A percentile compares a stretch with the other conserved stretches of the same genome.
Conservation (phyloP, 257 asterid species). For the Linaria vulgaris region DNA sequence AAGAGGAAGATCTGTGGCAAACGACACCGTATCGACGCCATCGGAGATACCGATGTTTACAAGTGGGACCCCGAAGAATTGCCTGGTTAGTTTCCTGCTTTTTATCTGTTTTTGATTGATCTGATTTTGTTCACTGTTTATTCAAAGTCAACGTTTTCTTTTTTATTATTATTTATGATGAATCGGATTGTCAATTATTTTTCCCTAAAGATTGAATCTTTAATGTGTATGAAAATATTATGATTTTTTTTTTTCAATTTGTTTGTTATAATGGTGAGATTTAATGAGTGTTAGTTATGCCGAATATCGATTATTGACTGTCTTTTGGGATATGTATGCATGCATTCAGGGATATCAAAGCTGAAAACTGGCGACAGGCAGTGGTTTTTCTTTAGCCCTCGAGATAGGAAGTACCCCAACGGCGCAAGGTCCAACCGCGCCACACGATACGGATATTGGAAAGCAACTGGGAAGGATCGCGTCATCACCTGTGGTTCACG, state of each 20-base stretch:
- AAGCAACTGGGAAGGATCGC: conserved; percentile 94
- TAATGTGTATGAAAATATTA: too few relatives aligned
- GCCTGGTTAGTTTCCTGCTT: conserved; percentile 52
- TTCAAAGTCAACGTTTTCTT: too few relatives aligned
- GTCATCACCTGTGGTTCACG: conserved; percentile 59
- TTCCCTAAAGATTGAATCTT: too few relatives aligned
- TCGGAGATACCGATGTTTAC: conserved; percentile 73
- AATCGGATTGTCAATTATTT: too few relatives aligned
- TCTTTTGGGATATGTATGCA: conserved; percentile 37
- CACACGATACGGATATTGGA: conserved; percentile 86
- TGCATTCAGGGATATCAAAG: conserved; percentile 81
- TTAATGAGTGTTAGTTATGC: too few relatives aligned
- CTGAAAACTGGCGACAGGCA: conserved; percentile 84
- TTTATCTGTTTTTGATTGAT: too few relatives aligned
- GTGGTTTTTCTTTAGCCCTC: conserved; percentile 95
- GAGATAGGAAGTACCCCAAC: conserved; percentile 87
- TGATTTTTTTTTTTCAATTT: neutral
- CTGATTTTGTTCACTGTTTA: too few relatives aligned
- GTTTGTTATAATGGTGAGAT: neutral
- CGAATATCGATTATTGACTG: conserved; percentile 1
- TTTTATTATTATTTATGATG: too few relatives aligned
- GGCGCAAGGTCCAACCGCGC: conserved; percentile 85
- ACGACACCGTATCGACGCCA: conserved; percentile 48
- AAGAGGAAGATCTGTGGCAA: conserved; percentile 72
- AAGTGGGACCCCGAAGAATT: conserved; percentile 86